A percentile compares a stretch with the other conserved stretches of the same genome.
Evolutionary conservation across 2,329 filamentous ascomycete species (phyloP).

Genomic region (Diaporthe ilicicola): DNA sequence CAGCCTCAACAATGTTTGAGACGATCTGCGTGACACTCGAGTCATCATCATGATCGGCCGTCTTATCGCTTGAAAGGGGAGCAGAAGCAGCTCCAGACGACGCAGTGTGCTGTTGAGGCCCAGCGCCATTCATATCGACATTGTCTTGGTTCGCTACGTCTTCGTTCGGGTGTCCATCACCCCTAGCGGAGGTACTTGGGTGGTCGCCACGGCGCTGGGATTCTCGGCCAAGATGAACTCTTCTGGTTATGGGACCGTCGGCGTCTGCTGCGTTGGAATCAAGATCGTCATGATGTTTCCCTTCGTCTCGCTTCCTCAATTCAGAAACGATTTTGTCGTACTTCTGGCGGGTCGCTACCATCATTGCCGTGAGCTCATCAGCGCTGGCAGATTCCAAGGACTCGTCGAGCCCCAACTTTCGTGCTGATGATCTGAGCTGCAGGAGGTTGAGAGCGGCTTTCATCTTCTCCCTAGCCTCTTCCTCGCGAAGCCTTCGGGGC

Average conservation of each 20-base stretch:
- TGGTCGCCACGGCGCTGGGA: not conserved
- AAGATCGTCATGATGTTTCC: not conserved
- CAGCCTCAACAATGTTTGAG: constrained; percentile 1
- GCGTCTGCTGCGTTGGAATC: not conserved
- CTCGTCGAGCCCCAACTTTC: no score
- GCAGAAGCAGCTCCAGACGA: not conserved
- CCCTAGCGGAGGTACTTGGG: not conserved
- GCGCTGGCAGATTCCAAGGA: constrained; percentile 7
- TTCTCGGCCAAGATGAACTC: no score
- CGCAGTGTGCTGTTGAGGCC: not conserved
- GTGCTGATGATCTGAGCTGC: not conserved
- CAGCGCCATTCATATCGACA: not conserved
- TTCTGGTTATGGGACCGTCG: not conserved
- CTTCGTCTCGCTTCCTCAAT: not conserved
- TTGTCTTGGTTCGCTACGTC: not conserved
- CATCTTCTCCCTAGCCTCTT: not conserved
- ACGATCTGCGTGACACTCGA: constrained; percentile 11
- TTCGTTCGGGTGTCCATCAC: not conserved
- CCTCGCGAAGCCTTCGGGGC: constrained; percentile 4
- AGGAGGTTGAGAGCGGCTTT: constrained; percentile 9
- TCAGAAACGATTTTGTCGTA: constrained; percentile 20
- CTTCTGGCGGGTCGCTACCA: constrained; percentile 13
- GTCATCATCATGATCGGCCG: not conserved
- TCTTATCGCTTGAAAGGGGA: not conserved
- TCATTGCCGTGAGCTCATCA: constrained; percentile 21